These are phyloP conservation scores for Sporisorium scitamineum DNA, from an alignment of 1,284 basidiomycete genomes.

Conservation along the genomic window DNA sequence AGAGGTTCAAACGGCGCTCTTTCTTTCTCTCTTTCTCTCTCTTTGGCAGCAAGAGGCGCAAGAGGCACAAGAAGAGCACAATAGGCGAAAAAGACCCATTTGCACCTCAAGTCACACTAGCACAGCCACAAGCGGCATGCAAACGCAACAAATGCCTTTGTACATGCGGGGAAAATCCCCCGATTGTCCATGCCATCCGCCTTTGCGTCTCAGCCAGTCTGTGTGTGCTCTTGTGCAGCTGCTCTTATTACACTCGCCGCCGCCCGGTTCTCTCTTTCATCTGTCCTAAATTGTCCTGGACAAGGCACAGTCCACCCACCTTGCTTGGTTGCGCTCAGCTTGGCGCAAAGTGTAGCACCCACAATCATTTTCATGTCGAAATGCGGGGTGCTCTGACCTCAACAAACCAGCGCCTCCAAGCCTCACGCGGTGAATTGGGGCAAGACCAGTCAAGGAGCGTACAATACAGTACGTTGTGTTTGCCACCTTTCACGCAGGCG, in stretches of 20 bases:
- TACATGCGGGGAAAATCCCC: conserved; percentile 34
- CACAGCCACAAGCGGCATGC: background rate
- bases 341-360: too few relatives aligned
- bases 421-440: too few relatives aligned
- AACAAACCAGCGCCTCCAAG: too few relatives aligned
- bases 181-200: conserved; percentile 3
- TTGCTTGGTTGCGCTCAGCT: too few relatives aligned
- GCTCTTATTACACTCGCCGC: background rate
- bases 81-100: background rate
- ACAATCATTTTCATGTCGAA: background rate
- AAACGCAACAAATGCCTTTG: background rate
- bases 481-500: conserved; percentile 1
- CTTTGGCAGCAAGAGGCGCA: too few relatives aligned
- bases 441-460: too few relatives aligned
- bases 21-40: too few relatives aligned
- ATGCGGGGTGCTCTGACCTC: background rate
- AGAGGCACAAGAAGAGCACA: background rate
- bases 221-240: conserved; percentile 2
- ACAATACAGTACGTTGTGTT: background rate
- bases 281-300: background rate
- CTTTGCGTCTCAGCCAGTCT: background rate
- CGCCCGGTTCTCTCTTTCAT: background rate
- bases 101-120: background rate
- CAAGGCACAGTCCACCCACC: too few relatives aligned
- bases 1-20: conserved; percentile 1